Conservation (phyloP, 306 rosid genomes). For the Luffa acutangula region DNA sequence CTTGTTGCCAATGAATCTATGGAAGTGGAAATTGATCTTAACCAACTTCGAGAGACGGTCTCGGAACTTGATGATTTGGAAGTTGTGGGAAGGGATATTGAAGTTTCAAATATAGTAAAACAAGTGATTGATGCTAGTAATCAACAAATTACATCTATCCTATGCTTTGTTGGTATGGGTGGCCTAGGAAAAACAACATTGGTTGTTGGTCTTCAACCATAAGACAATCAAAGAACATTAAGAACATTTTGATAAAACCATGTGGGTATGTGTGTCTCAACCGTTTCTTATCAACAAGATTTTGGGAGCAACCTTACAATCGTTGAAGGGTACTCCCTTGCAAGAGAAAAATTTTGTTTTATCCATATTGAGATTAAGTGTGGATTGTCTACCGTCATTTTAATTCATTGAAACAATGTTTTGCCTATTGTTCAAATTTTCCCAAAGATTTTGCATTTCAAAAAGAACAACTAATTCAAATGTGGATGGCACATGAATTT, state of each 20-base stretch:
- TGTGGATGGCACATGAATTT: too few species aligned
- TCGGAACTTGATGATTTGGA: not conserved
- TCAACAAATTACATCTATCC: not conserved
- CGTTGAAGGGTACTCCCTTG: not conserved
- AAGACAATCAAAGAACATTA: not conserved
- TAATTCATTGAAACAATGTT: too few species aligned
- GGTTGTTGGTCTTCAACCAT: conserved; percentile 2
- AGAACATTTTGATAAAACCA: not conserved
- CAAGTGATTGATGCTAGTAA: not conserved
- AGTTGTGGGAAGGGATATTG: not conserved
- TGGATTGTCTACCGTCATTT: too few species aligned
- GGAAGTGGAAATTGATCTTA: not conserved
- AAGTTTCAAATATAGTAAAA: not conserved
- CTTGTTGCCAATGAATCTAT: not conserved
- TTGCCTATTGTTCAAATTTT: too few species aligned
- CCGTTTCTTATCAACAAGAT: not conserved
- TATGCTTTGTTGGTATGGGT: conserved; percentile 9
- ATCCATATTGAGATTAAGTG: too few species aligned
- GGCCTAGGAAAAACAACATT: conserved; percentile 16
- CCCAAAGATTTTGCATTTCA: too few species aligned
- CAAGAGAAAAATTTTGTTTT: too few species aligned
- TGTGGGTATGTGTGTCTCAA: conserved; percentile 15
- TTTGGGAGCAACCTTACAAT: not conserved
- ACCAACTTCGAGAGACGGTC: not conserved
- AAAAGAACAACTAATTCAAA: too few species aligned